Conservation (phyloP, 2,329 filamentous ascomycete species). For the Scolecobasidium constrictum region DNA sequence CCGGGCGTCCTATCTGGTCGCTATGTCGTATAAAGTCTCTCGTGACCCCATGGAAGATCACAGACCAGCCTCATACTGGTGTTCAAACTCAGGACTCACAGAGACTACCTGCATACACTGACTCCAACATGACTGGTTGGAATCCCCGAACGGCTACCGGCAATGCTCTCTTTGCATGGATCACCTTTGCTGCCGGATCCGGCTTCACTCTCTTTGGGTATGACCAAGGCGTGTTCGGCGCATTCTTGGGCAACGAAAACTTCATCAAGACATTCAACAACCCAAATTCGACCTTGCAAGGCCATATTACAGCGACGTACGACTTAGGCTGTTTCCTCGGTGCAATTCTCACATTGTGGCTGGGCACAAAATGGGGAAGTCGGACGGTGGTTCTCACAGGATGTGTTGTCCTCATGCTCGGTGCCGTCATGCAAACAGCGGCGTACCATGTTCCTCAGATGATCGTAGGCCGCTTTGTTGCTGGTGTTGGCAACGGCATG, state of each 20-base stretch:
- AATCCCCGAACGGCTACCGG: no score
- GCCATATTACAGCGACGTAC: conserved; percentile 37
- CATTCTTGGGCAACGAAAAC: neutral
- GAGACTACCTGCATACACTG: no score
- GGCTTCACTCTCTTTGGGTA: conserved; percentile 25
- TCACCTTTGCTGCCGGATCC: neutral
- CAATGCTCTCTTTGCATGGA: neutral
- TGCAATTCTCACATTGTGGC: neutral
- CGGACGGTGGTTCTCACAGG: neutral
- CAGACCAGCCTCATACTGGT: no score
- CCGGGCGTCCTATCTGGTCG: no score
- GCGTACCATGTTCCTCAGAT: conserved; percentile 59
- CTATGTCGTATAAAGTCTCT: no score
- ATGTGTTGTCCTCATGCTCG: conserved; percentile 18
- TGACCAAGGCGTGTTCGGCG: conserved; percentile 38
- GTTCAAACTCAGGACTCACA: no score
- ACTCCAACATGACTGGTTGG: no score
- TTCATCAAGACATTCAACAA: conserved; percentile 1
- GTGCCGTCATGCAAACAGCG: conserved; percentile 53
- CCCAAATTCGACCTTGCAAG: conserved; percentile 20
- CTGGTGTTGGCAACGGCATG: conserved; percentile 58
- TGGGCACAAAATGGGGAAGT: neutral
- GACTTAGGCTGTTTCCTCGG: conserved; percentile 22
- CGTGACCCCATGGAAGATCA: no score
- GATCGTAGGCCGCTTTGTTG: conserved; percentile 52